These are phyloP conservation scores for Polyporus tsugae DNA, from an alignment of 1,284 basidiomycete species.

Conservation along the genomic window DNA sequence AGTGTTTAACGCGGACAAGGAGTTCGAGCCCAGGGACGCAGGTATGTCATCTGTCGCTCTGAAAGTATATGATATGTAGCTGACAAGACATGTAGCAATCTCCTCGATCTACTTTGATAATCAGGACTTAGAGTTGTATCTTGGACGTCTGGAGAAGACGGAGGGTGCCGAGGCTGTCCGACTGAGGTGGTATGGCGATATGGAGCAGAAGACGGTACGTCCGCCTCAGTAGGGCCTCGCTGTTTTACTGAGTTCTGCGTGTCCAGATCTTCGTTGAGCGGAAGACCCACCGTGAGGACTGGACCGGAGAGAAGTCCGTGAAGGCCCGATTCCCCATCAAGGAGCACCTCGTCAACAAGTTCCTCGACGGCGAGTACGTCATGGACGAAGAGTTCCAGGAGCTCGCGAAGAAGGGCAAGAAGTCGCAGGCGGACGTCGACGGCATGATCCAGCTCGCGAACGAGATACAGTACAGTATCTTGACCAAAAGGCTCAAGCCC, in stretches of 20 bases:
- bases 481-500: conserved; percentile 86
- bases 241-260: not conserved
- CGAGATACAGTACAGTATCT: conserved; percentile 93
- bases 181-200: conserved; percentile 98
- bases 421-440: conserved; percentile 93
- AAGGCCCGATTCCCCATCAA: conserved; percentile 98
- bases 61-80: not conserved
- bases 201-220: conserved; percentile 77
- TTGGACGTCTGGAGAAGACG: conserved; percentile 97
- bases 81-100: conserved; percentile 58
- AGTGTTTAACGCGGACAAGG: conserved; percentile 98
- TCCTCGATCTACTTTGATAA: conserved; percentile 95
- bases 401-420: conserved; percentile 92
- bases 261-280: conserved; percentile 95
- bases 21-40: conserved; percentile 90
- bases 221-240: not conserved
- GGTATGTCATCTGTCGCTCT: conserved; percentile 52
- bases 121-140: conserved; percentile 96
- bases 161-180: conserved; percentile 98
- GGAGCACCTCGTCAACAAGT: conserved; percentile 94
- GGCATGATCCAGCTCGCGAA: conserved; percentile 95
- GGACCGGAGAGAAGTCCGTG: conserved; percentile 99
- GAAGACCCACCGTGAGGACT: conserved; percentile 98
- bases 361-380: conserved; percentile 89
- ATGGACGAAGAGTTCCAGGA: conserved; percentile 96